Evolutionary conservation across 495 filamentous ascomycete species (phyloP), one percentile per base, ranked within the genome.

Genomic region (Lasiosphaeria hispida): DNA sequence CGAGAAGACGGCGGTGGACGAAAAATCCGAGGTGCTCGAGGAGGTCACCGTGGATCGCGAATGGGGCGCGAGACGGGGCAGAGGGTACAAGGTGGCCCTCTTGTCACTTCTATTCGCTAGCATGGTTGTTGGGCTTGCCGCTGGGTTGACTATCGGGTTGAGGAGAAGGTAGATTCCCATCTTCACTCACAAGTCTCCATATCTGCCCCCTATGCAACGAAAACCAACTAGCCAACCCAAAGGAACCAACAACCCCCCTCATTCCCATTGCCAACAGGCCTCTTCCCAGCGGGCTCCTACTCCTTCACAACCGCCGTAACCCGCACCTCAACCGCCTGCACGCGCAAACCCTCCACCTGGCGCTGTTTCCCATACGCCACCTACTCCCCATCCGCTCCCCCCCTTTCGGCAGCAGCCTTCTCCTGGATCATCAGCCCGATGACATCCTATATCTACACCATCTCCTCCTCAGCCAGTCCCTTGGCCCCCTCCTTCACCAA

Each of bases 401-500:
- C 44, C 10, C 48, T 59, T 14, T 65, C 73, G 11, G 57, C 62
- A 4, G 75, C 81, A 1, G 78, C 71, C 44, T 87, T 85, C 69
- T 73, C 78, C 64, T 86, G 83, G 83, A 75, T 80, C 55, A 83
- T 86, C 57, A 53, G 36, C 8, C 64, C 68, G 10, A 30, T 48
- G 7, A 51, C 55, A 0, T 19, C 49, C 34, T 63, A 61, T 53
- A 57, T 63, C 39, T 78, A 72, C 64, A 54, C 61, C 40, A 80
- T 81, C 57, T 77, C 76, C 37, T 77, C 75, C 9, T 76, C 75
- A 18, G 55, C 69, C 35, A 80, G 84, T 53, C 75, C 74, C 1
- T 81, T 83, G 64, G 70, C 73, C 40, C 91, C 93, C 0, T 79
- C 82, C 9, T 96, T 96, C 65, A 78, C 93, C 70, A 88, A 94